These are phyloP conservation scores for Xylaria polymorpha DNA, from an alignment of 2,329 filamentous ascomycete genomes.

Conservation along the genomic window DNA sequence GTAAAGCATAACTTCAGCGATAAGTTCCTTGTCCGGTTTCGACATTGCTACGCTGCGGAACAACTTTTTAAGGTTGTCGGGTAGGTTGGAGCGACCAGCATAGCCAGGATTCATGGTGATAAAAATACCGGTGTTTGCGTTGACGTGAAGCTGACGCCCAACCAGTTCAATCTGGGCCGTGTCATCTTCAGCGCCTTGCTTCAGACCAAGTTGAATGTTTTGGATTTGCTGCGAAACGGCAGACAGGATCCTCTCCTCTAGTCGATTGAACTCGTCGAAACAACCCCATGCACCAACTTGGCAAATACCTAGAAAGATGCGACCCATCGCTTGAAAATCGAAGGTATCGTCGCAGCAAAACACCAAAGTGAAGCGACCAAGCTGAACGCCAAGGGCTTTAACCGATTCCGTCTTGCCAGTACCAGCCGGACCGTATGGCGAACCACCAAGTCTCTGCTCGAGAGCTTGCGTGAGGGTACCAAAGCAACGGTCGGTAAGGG, in stretches of 20 bases:
- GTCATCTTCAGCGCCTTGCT: conserved; percentile 82
- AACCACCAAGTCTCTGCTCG: conserved; percentile 93
- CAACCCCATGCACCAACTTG: conserved; percentile 99
- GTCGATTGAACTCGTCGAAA: conserved; percentile 99
- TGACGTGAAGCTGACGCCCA: conserved; percentile 88
- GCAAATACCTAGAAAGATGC: conserved; percentile 98
- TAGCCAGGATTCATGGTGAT: conserved; percentile 99
- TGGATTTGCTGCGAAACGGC: conserved; percentile 99
- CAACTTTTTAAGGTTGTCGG: conserved; percentile 98
- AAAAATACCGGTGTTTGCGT: conserved; percentile 95
- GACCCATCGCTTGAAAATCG: conserved; percentile 99
- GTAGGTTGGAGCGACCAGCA: conserved; percentile 95
- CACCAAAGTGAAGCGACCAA: conserved; percentile 96
- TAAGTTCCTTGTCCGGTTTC: conserved; percentile 98
- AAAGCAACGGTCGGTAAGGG: conserved; percentile 97
- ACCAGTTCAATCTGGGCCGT: conserved; percentile 94
- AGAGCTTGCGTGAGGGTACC: conserved; percentile 95
- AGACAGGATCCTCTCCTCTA: conserved; percentile 97
- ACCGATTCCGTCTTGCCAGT: conserved; percentile 99
- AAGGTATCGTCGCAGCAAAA: conserved; percentile 99
- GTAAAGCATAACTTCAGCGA: conserved; percentile 99
- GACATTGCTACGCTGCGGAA: conserved; percentile 99
- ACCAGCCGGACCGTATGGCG: conserved; percentile 95
- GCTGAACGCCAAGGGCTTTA: conserved; percentile 94
- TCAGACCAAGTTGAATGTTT: conserved; percentile 96